phyloP scores from a whole-genome alignment of 2,329 filamentous ascomycete species.

The Diaporthe sp. region DNA sequence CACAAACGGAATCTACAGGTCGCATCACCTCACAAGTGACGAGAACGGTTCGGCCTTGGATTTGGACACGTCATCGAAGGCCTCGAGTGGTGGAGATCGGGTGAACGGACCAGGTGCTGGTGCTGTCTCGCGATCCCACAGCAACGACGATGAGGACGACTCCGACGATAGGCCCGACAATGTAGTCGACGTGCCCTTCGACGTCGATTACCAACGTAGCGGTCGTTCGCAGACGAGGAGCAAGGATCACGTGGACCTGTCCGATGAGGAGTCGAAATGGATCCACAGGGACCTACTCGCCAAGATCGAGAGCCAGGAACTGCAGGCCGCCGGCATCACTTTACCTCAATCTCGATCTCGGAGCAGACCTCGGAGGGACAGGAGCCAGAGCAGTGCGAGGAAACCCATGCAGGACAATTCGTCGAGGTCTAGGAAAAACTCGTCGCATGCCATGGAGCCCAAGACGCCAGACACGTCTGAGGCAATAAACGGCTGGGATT shows the following conservation, averaged over 20 bases:
- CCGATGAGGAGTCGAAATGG: slow-evolving; percentile 79
- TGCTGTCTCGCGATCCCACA: slow-evolving; percentile 41
- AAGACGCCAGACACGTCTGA: slow-evolving; percentile 57
- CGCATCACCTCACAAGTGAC: slow-evolving; percentile 39
- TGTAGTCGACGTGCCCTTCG: slow-evolving; percentile 56
- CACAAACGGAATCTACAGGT: slow-evolving; percentile 41
- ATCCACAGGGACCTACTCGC: slow-evolving; percentile 89
- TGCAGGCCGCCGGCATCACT: slow-evolving; percentile 82
- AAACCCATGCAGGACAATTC: slow-evolving; percentile 50
- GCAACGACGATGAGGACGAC: slow-evolving; percentile 49
- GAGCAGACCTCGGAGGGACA: slow-evolving; percentile 63
- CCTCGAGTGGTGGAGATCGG: slow-evolving; percentile 31
- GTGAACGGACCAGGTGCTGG: slow-evolving; percentile 34
- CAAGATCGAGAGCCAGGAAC: slow-evolving; percentile 83
- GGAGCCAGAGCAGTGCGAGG: slow-evolving; percentile 54
- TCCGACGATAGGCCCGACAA: slow-evolving; percentile 60
- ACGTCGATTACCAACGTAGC: slow-evolving; percentile 45
- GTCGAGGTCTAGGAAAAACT: slow-evolving; percentile 62
- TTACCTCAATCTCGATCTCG: slow-evolving; percentile 68
- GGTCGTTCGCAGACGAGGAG: slow-evolving; percentile 44
- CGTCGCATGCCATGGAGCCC: slow-evolving; percentile 53
- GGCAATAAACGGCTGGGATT: slow-evolving; percentile 72
- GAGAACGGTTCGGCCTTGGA: slow-evolving; percentile 38
- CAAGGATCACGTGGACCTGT: slow-evolving; percentile 50
- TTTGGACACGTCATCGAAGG: slow-evolving; percentile 36